A percentile compares a stretch with the other conserved stretches of the same genome.
Conservation (phyloP, 805 yeast species). For the Sugiyamaella chiloensis region DNA sequence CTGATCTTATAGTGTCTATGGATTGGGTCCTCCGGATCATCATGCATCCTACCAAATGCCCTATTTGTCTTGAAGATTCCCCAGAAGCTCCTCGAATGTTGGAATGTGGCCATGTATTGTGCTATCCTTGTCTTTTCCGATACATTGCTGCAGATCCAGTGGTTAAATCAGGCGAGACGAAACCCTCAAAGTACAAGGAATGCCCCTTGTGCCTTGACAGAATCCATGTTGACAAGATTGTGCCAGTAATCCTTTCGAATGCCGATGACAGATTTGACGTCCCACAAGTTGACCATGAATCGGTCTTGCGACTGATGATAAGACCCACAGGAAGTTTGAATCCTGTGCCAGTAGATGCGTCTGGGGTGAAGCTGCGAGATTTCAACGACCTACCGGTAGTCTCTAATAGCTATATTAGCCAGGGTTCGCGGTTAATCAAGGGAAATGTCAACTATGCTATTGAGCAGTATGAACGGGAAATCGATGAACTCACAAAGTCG, state of each 20-base stretch:
- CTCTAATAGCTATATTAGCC: constrained; percentile 18
- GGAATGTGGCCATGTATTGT: constrained; percentile 89
- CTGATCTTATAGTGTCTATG: constrained; percentile 67
- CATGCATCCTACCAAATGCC: constrained; percentile 72
- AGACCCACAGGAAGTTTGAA: constrained; percentile 29
- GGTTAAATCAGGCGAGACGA: constrained; percentile 22
- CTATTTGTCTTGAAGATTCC: constrained; percentile 82
- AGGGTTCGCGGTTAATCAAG: constrained; percentile 65
- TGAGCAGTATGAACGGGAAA: constrained; percentile 58
- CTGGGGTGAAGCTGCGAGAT: constrained; percentile 4
- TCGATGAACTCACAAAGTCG: constrained; percentile 48
- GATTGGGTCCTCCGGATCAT: constrained; percentile 65
- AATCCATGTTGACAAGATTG: constrained; percentile 52
- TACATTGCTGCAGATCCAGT: constrained; percentile 54
- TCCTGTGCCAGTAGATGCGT: constrained; percentile 22
- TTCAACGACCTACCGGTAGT: constrained; percentile 17
- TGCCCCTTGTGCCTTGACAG: constrained; percentile 78
- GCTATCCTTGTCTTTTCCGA: constrained; percentile 75
- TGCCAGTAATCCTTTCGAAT: constrained; percentile 52
- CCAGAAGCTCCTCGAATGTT: constrained; percentile 94
- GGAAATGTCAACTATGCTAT: constrained; percentile 56
- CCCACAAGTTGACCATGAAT: constrained; percentile 56
- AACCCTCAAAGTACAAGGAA: constrained; percentile 50
- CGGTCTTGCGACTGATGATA: constrained; percentile 63
- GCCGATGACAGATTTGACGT: constrained; percentile 54